Percentiles rank a stretch among this genome's conserved stretches.
Evolutionary conservation across 2,329 filamentous ascomycete species (phyloP).

Genomic region (Cladosporium oxysporum): DNA sequence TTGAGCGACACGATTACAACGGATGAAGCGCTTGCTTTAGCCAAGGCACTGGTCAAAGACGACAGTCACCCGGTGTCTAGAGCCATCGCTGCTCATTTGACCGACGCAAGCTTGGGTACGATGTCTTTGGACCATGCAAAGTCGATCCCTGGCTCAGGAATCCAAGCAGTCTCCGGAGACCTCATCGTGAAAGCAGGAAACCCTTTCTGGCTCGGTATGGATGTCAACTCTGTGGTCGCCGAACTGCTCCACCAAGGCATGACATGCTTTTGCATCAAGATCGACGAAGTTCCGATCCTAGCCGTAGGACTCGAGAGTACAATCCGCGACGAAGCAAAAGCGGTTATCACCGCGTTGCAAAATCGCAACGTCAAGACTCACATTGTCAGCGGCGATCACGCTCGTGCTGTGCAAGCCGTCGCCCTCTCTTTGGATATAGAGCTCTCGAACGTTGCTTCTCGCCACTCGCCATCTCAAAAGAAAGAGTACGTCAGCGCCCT

Average conservation of each 20-base stretch:
- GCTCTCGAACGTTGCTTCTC: slow-evolving; percentile 43
- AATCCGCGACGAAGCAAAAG: slow-evolving; percentile 52
- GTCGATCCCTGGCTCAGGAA: slow-evolving; percentile 47
- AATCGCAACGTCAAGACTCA: slow-evolving; percentile 52
- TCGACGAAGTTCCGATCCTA: slow-evolving; percentile 46
- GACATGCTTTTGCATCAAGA: slow-evolving; percentile 59
- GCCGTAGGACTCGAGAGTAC: slow-evolving; percentile 54
- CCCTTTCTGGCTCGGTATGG: slow-evolving; percentile 48
- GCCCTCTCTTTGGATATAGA: slow-evolving; percentile 48
- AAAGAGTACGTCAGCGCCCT: slow-evolving; percentile 51
- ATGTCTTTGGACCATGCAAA: slow-evolving; percentile 31
- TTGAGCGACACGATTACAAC: slow-evolving; percentile 13
- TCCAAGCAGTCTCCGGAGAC: slow-evolving; percentile 42
- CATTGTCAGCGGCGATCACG: slow-evolving; percentile 60
- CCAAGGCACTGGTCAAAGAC: slow-evolving; percentile 21
- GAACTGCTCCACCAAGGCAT: slow-evolving; percentile 45
- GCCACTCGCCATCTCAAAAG: slow-evolving; percentile 57
- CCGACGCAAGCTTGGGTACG: neutral
- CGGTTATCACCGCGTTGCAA: slow-evolving; percentile 54
- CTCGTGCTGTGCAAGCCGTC: slow-evolving; percentile 50
- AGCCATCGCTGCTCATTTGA: slow-evolving; percentile 34
- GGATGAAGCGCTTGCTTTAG: slow-evolving; percentile 17
- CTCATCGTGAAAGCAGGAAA: slow-evolving; percentile 48
- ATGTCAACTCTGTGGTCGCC: slow-evolving; percentile 35
- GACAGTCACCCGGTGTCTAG: slow-evolving; percentile 34